phyloP scores from a whole-genome alignment of 192 early-diverging fungal species.

The Radiomyces spectabilis region DNA sequence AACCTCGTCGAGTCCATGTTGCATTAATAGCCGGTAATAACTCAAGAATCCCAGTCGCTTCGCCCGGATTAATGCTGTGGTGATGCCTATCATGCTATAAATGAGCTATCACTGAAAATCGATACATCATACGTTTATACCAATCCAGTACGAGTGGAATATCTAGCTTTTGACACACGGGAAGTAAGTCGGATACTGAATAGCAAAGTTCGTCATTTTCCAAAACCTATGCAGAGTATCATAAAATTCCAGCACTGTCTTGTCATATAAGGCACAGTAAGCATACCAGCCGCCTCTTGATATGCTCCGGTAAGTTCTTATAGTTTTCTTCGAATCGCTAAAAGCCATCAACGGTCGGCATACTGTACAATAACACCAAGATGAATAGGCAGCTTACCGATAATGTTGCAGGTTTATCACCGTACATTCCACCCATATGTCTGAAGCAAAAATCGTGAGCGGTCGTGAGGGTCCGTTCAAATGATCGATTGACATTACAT shows the following conservation, averaged over 20 bases:
- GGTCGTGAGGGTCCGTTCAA: too few relatives aligned
- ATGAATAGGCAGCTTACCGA: neutral
- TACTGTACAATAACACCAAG: too few relatives aligned
- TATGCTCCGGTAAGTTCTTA: constrained; percentile 13
- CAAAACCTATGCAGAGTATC: constrained; percentile 7
- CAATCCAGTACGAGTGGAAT: constrained; percentile 45
- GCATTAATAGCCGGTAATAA: constrained; percentile 32
- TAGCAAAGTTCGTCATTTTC: constrained; percentile 48
- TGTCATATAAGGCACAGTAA: too few relatives aligned
- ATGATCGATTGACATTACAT: constrained; percentile 30
- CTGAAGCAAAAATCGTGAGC: too few relatives aligned
- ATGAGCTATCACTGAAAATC: neutral
- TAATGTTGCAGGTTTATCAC: constrained; percentile 12
- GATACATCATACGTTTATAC: too few relatives aligned
- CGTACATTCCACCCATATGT: constrained; percentile 24
- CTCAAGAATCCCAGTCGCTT: neutral
- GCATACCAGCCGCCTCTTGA: constrained; percentile 29
- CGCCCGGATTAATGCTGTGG: constrained; percentile 23
- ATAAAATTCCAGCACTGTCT: too few relatives aligned
- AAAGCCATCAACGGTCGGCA: constrained; percentile 5
- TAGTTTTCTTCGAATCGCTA: constrained; percentile 35
- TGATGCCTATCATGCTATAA: constrained; percentile 15
- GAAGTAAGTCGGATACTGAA: constrained; percentile 35
- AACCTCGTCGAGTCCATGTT: constrained; percentile 34
- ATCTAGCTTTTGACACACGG: constrained; percentile 30